Evolutionary conservation across 73 alveolate species (phyloP), one percentile per base, ranked within the genome.

Genomic region (Tetrahymena malaccensis): DNA sequence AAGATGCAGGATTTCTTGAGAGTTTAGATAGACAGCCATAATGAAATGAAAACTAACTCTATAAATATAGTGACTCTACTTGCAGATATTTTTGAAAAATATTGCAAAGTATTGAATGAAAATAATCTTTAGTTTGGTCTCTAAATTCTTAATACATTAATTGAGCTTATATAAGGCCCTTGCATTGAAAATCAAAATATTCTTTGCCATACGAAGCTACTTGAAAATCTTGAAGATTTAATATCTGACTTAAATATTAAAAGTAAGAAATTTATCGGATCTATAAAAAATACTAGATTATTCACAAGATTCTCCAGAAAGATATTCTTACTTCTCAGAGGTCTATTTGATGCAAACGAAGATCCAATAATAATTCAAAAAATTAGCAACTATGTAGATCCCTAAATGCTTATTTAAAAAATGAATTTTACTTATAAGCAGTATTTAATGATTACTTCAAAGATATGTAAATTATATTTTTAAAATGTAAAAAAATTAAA

Each of bases 21-120:
- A 34, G 55, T 34, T 31, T 31, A 95, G 55, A 94, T 94, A 7
- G 85, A 95, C 34, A 89, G 94, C 55, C 85, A 95, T 70, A 70
- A 70, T 70, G 89, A 70, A 22, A 70, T 70, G 0, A 70, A 70
- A 33, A 70, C 89, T 43, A 55, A 95, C 33, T 93, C 95, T 11
- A 89, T 89, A 12, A 95, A 95, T 95, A 55, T 95, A 85, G 93
- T 95, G 1, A 89, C 83, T 35, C 34, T 95, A 34, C 35, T 94
- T 33, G 97, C 97, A 7, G 95, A 95, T 31, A 25, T 95, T 22
- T 95, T 95, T 95, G 97, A 95, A n/a, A 95, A 95, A 50, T 95
- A 95, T 95, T 85, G 70, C 19, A 94, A 95, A 95, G 93, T 95
- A 11, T 85, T 95, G 95, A 95, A 95, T 95, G 95, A 95, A 89